A percentile compares a stretch with the other conserved stretches of the same genome.
Conservation (phyloP, 495 filamentous ascomycete species). For the Penicillium egyptiacum region DNA sequence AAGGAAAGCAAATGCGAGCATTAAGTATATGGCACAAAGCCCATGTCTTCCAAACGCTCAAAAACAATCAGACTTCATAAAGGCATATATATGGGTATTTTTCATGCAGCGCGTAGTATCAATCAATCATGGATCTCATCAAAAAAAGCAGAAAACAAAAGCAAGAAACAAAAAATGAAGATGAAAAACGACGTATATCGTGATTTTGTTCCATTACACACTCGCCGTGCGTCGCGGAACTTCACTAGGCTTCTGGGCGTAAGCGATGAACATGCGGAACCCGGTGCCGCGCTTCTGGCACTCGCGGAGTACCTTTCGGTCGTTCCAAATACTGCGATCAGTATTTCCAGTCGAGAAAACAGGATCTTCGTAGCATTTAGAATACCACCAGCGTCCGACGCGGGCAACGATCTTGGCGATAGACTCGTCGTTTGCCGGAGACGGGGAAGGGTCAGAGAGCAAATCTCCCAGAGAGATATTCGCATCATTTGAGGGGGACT, state of each 20-base stretch:
- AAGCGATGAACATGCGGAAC: constrained; percentile 86
- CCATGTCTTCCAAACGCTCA: constrained; percentile 3
- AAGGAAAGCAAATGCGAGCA: not conserved
- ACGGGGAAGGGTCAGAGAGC: constrained; percentile 57
- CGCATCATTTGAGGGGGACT: constrained; percentile 44
- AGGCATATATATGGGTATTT: constrained; percentile 12
- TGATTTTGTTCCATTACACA: constrained; percentile 33
- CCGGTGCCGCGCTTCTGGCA: constrained; percentile 83
- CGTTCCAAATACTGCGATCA: constrained; percentile 73
- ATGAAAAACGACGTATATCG: not conserved
- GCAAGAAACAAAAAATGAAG: not conserved
- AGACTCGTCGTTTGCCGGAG: constrained; percentile 65
- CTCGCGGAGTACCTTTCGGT: constrained; percentile 73
- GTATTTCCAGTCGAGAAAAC: constrained; percentile 51
- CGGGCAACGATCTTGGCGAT: constrained; percentile 89
- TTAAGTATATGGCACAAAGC: not conserved
- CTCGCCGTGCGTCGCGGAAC: constrained; percentile 58
- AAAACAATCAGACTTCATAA: constrained; percentile 1
- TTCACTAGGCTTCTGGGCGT: constrained; percentile 77
- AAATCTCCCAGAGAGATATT: constrained; percentile 67
- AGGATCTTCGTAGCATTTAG: constrained; percentile 79
- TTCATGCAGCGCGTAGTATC: not conserved
- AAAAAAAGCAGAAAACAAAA: not conserved
- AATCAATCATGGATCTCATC: constrained; percentile 11
- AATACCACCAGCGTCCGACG: constrained; percentile 97